Conservation (phyloP, 2,329 filamentous ascomycete genomes). For the Ceratocystis huliohia region DNA sequence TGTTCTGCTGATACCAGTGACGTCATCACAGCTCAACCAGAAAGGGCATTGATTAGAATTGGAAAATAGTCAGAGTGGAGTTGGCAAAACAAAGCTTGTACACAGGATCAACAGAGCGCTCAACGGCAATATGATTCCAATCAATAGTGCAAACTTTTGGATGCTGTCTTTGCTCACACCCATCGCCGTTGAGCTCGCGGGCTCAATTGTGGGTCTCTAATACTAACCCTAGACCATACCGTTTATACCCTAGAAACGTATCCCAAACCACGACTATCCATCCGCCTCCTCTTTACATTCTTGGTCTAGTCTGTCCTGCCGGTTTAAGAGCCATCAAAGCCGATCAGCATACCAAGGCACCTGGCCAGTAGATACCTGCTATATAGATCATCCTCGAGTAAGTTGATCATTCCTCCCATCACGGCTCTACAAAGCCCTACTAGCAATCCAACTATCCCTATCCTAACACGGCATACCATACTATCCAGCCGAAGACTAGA, state of each 20-base stretch:
- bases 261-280: neutral
- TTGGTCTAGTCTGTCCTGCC: neutral
- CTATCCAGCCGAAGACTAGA: constrained; percentile 59
- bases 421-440: neutral
- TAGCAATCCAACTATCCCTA: constrained; percentile 20
- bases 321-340: neutral
- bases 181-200: neutral
- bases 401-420: constrained; percentile 25
- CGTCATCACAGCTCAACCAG: too few relatives aligned
- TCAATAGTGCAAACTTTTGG: too few relatives aligned
- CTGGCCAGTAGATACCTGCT: constrained; percentile 57
- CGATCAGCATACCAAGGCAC: constrained; percentile 34
- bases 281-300: neutral
- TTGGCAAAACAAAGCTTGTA: too few relatives aligned
- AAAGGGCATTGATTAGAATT: too few relatives aligned
- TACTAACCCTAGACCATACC: neutral
- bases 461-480: constrained; percentile 42
- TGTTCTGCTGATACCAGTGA: too few relatives aligned
- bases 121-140: too few relatives aligned
- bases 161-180: too few relatives aligned
- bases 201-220: neutral
- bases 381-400: constrained; percentile 57
- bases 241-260: neutral
- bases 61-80: too few relatives aligned
- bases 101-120: too few relatives aligned